Evolutionary conservation across 163 green algal species (phyloP).

Genomic region (Volvox carteri): DNA sequence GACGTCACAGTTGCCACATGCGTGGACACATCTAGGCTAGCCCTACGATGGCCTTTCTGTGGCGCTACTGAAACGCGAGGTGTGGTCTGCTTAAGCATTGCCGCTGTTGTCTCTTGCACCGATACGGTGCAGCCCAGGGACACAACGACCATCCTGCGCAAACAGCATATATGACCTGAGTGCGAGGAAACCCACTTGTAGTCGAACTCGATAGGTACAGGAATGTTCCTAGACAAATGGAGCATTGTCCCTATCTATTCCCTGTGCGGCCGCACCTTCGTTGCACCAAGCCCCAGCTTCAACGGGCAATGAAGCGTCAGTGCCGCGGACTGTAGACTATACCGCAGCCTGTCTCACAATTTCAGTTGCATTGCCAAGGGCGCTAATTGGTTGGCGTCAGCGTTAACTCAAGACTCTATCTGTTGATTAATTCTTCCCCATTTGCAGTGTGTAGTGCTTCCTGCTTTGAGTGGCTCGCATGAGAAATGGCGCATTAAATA

Average conservation of each 20-base stretch:
- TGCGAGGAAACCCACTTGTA: too few relatives aligned
- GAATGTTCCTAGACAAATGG: too few relatives aligned
- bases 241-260: not conserved
- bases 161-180: too few relatives aligned
- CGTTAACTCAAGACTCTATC: too few relatives aligned
- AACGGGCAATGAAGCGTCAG: not conserved
- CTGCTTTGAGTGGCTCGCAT: too few relatives aligned
- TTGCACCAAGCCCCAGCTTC: not conserved
- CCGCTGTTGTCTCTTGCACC: constrained; percentile 21
- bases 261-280: not conserved
- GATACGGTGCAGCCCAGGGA: constrained; percentile 17
- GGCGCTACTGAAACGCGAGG: constrained; percentile 6
- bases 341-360: not conserved
- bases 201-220: too few relatives aligned
- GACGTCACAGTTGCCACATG: constrained; percentile 24
- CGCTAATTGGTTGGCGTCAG: too few relatives aligned
- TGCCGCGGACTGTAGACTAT: not conserved
- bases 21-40: constrained; percentile 6
- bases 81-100: not conserved
- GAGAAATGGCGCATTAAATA: too few relatives aligned
- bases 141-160: constrained; percentile 24
- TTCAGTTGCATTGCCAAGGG: not conserved
- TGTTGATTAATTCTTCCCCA: too few relatives aligned
- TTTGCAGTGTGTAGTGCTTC: too few relatives aligned
- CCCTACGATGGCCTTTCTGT: constrained; percentile 12